phyloP scores from a whole-genome alignment of 2,329 filamentous ascomycete species.

The Fusarium pseudograminearum region DNA sequence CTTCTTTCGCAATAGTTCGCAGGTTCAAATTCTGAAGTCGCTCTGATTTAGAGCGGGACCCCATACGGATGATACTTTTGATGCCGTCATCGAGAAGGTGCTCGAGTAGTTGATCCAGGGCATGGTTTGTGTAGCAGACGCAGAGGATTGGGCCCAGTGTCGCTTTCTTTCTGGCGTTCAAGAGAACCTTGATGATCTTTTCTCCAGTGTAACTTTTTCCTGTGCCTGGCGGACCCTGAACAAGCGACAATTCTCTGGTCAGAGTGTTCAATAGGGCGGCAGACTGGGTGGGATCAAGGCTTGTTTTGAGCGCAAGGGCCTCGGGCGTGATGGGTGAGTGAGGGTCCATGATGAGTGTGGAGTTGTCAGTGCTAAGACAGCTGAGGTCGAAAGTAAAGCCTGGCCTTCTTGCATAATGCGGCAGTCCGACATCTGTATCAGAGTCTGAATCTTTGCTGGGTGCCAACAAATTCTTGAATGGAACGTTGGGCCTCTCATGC shows the following conservation, averaged over 20 bases:
- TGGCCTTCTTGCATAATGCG: neutral
- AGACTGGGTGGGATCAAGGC: slow-evolving; percentile 1
- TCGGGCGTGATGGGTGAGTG: neutral
- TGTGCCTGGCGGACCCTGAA: neutral
- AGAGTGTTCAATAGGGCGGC: slow-evolving; percentile 1
- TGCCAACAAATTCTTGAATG: neutral
- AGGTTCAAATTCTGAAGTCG: neutral
- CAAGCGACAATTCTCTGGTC: neutral
- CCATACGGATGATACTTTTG: neutral
- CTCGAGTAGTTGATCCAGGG: neutral
- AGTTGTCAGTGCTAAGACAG: neutral
- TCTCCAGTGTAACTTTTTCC: slow-evolving; percentile 7
- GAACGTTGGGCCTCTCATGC: neutral
- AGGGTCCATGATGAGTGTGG: neutral
- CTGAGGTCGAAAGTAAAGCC: neutral
- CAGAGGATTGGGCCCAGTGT: neutral
- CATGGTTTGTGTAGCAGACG: slow-evolving; percentile 9
- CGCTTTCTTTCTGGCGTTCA: neutral
- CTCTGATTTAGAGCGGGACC: slow-evolving; percentile 1
- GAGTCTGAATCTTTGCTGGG: neutral
- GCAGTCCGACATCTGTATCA: neutral
- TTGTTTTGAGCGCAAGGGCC: neutral
- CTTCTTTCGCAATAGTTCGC: neutral
- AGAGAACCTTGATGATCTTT: slow-evolving; percentile 8
- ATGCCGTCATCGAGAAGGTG: slow-evolving; percentile 4